Base-by-base conservation (phyloP, 192 early-diverging fungal genomes). In the Pilaira anomala region DNA sequence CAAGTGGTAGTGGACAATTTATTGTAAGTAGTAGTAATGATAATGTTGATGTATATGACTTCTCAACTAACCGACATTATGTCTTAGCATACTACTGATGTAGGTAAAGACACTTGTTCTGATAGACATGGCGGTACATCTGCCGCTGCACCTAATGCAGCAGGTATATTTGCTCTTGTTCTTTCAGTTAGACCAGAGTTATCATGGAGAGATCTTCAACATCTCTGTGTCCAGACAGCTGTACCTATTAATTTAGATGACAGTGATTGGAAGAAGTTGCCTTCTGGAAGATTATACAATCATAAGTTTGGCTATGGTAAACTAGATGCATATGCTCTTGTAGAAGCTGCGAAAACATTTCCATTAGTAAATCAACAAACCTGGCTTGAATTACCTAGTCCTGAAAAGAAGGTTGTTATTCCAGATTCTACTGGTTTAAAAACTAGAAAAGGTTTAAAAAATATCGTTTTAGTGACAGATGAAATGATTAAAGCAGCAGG, bases 231-330 rank as follows among this genome's bases (percentile, higher is more conserved):
- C 1, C 76, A 86, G 19, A 87, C 86, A 11, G 88, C 92, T 0
- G 63, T 93, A 3, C 87, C 90, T 4, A 73, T 97, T 3, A 78
- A 83, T 58, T 62, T 76, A 12, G 67, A 66, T 44, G 90, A 95
- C 67, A 33, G 75, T 6, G 88, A 83, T 48, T 97, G 95, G 95
- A 51, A 71, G 4, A 65, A 73, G 13, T 86, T 87, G 1, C 82
- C 88, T 2, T 71, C 77, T 2, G 88, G 89, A 16, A 83, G 91
- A 33, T 55, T 71, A 45, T 95, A 87, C 81, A 93, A 88, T 64
- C 91, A 95, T 83, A 91, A 91, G 46, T 97, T 83, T 68, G 95
- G 95, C 2, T 97, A 88, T 66, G 95, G 95, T 55, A 94, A 87
- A 48, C 70, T 96, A 66, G 92, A 97, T 76, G 87, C 88, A 3